Evolutionary conservation across 345 rosid species (phyloP).

Genomic region (Hypericum perforatum): DNA sequence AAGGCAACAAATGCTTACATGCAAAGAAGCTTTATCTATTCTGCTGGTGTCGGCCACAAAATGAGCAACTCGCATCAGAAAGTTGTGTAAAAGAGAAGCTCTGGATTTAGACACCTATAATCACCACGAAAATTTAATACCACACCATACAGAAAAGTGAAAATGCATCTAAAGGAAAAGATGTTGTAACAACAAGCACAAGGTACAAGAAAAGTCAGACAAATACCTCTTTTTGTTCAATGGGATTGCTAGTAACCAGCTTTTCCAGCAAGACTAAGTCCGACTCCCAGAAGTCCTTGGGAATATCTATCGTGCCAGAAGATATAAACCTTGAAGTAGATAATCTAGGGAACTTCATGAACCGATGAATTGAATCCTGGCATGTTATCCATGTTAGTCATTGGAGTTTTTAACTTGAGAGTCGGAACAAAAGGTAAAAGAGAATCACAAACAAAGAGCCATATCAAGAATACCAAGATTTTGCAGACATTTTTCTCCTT

Average conservation of each 20-base stretch:
- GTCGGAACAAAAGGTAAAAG: slow-evolving; percentile 7
- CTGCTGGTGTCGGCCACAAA: slow-evolving; percentile 42
- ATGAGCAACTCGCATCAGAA: slow-evolving; percentile 54
- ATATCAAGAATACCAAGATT: slow-evolving; percentile 39
- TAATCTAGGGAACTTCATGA: slow-evolving; percentile 76
- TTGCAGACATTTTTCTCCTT: slow-evolving; percentile 38
- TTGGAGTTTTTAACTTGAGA: slow-evolving; percentile 3
- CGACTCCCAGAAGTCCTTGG: slow-evolving; percentile 29
- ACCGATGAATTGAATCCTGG: slow-evolving; percentile 62
- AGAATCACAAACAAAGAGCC: slow-evolving; percentile 5
- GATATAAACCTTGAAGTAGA: slow-evolving; percentile 23
- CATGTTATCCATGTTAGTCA: slow-evolving; percentile 16
- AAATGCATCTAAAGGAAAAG: neutral
- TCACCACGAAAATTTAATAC: slow-evolving; percentile 8
- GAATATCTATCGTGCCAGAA: slow-evolving; percentile 27
- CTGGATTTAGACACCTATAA: slow-evolving; percentile 44
- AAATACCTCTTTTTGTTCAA: slow-evolving; percentile 35
- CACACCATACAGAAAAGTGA: neutral
- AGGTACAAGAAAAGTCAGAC: too few relatives aligned
- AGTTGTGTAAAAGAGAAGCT: slow-evolving; percentile 43
- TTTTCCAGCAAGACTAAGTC: slow-evolving; percentile 55
- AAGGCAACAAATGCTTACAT: slow-evolving; percentile 31
- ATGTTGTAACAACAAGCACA: too few relatives aligned
- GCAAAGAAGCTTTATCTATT: slow-evolving; percentile 55
- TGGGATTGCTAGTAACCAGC: slow-evolving; percentile 36